Evolutionary conservation across 2,329 filamentous ascomycete genomes (phyloP).

Genomic region (Juglanconis oblonga): DNA sequence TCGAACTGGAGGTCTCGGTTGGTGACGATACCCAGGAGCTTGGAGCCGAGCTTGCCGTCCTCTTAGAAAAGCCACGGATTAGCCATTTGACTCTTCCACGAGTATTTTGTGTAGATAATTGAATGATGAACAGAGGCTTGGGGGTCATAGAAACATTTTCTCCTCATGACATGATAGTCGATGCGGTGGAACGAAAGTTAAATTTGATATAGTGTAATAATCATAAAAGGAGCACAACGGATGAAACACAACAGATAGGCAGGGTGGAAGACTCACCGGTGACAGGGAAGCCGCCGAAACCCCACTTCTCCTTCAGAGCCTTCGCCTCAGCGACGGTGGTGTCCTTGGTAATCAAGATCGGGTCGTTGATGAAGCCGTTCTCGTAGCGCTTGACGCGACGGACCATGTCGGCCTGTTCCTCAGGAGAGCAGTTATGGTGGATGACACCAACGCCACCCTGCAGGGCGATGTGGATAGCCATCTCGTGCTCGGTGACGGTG

Average conservation of each 20-base stretch:
- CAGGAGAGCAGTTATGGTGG: conserved; percentile 98
- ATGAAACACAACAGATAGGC: conserved; percentile 13
- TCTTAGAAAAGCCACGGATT: conserved; percentile 60
- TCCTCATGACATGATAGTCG: conserved; percentile 86
- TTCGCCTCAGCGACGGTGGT: conserved; percentile 91
- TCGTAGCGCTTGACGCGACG: conserved; percentile 98
- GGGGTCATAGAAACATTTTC: conserved; percentile 33
- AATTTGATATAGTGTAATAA: conserved; percentile 72
- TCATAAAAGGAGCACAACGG: conserved; percentile 48
- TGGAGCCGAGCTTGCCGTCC: conserved; percentile 87
- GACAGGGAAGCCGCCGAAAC: conserved; percentile 96
- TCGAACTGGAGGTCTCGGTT: conserved; percentile 98
- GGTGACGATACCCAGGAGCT: conserved; percentile 95
- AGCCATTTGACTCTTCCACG: conserved; percentile 29
- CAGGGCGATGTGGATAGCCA: conserved; percentile 96
- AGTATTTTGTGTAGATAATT: neutral
- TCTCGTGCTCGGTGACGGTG: conserved; percentile 98
- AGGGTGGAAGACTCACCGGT: conserved; percentile 70
- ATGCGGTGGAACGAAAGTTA: conserved; percentile 99
- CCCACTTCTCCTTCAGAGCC: conserved; percentile 94
- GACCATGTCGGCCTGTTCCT: conserved; percentile 98
- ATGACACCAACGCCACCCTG: conserved; percentile 90
- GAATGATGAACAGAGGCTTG: neutral
- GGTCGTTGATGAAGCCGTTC: conserved; percentile 98
- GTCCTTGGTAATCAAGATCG: conserved; percentile 81